Percentiles rank a stretch among this genome's conserved stretches.
Evolutionary conservation across 495 filamentous ascomycete species (phyloP).

Genomic region (Venustampulla echinocandica): DNA sequence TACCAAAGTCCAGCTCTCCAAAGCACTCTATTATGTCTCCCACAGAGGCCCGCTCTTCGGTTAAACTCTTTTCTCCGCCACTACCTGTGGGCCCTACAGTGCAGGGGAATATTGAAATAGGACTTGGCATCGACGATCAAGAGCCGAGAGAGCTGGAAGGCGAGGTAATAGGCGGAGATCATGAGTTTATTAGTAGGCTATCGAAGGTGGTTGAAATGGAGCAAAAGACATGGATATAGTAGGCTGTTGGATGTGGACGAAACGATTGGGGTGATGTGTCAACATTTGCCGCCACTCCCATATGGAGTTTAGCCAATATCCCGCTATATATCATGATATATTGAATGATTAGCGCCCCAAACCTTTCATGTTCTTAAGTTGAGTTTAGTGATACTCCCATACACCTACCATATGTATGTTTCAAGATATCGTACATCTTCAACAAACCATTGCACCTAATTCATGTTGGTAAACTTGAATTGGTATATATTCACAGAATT

Average conservation of each 20-base stretch:
- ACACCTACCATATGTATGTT: too few relatives aligned
- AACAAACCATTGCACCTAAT: too few relatives aligned
- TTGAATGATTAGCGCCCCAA: too few relatives aligned
- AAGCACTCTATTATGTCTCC: neutral
- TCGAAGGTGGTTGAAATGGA: slow-evolving; percentile 1
- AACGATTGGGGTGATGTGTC: neutral
- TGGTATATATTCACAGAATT: too few relatives aligned
- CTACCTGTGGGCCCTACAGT: neutral
- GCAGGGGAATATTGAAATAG: neutral
- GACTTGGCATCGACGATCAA: neutral
- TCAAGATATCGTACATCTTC: too few relatives aligned
- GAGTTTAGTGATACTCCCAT: too few relatives aligned
- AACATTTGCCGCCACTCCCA: too few relatives aligned
- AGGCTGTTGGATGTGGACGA: neutral
- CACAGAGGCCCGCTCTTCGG: neutral
- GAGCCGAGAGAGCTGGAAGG: neutral
- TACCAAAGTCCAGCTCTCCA: neutral
- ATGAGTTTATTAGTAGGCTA: neutral
- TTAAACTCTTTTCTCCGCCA: neutral
- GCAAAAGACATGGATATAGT: neutral
- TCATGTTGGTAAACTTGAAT: neutral
- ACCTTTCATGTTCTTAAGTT: too few relatives aligned
- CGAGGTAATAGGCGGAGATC: neutral
- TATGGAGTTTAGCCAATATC: too few relatives aligned
- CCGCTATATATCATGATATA: too few relatives aligned